Conservation (phyloP, 192 early-diverging fungal species). For the Mortierella claussenii region DNA sequence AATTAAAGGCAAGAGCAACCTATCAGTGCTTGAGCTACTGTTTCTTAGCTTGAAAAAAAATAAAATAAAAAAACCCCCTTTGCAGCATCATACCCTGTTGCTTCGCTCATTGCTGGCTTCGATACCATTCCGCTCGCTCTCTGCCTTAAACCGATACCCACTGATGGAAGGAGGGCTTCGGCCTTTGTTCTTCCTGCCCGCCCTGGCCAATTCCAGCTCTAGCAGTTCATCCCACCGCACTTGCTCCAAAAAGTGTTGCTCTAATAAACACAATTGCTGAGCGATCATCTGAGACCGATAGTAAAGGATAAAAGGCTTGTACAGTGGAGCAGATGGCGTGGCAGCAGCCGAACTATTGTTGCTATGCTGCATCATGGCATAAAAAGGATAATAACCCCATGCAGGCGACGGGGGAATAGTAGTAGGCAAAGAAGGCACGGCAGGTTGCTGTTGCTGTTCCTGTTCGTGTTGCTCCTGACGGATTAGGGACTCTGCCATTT, state of each 20-base stretch:
- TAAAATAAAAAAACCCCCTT: neutral
- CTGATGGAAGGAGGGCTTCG: constrained; percentile 27
- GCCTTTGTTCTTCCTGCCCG: constrained; percentile 12
- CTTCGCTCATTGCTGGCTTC: constrained; percentile 42
- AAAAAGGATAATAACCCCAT: too few relatives aligned
- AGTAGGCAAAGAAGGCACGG: neutral
- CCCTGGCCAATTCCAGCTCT: constrained; percentile 57
- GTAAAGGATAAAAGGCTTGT: constrained; percentile 55
- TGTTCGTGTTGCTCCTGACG: too few relatives aligned
- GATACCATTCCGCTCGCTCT: constrained; percentile 18
- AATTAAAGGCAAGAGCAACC: neutral
- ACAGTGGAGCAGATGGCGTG: neutral
- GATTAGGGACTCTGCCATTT: too few relatives aligned
- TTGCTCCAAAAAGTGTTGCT: constrained; percentile 58
- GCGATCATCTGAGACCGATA: constrained; percentile 66
- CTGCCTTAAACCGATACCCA: constrained; percentile 29
- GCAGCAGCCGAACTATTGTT: neutral
- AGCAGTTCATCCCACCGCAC: constrained; percentile 66
- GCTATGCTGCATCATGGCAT: too few relatives aligned
- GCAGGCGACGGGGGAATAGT: constrained; percentile 15
- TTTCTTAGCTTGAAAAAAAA: neutral
- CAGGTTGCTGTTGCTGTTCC: too few relatives aligned
- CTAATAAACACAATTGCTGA: constrained; percentile 64
- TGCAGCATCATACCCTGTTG: constrained; percentile 17
- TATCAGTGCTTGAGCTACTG: neutral